phyloP scores from a whole-genome alignment of 176 grass and related monocot species.

The Musa schizocarpa region DNA sequence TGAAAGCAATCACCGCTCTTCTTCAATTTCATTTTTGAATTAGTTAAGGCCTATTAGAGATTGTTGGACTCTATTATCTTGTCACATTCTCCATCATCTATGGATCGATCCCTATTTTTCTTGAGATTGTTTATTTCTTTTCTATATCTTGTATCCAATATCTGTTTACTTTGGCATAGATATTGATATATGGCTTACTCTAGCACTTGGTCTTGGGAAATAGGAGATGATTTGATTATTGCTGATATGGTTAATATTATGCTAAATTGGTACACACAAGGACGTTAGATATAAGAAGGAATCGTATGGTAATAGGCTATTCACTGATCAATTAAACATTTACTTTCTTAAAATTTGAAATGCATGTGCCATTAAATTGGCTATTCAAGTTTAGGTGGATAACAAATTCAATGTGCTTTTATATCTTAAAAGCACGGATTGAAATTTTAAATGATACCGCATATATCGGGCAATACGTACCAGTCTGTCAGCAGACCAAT shows the following conservation, averaged over 20 bases:
- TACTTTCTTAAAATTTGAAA: neutral
- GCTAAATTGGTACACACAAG: neutral
- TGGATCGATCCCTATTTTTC: neutral
- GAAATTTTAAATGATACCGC: too few species aligned
- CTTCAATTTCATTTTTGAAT: neutral
- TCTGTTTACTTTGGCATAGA: too few species aligned
- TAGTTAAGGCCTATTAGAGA: neutral
- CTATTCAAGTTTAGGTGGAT: neutral
- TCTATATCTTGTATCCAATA: too few species aligned
- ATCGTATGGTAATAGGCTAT: neutral
- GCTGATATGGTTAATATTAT: neutral
- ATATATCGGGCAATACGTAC: too few species aligned
- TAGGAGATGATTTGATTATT: too few species aligned
- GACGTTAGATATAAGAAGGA: neutral
- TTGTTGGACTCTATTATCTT: neutral
- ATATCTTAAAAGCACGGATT: neutral
- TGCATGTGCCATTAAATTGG: neutral
- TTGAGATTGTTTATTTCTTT: neutral
- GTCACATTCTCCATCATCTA: neutral
- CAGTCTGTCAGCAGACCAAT: too few species aligned
- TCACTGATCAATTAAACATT: neutral
- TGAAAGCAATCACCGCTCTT: neutral
- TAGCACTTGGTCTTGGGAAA: too few species aligned
- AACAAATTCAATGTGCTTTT: neutral
- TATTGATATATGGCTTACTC: too few species aligned